A percentile compares a stretch with the other conserved stretches of the same genome.
Evolutionary conservation across 2,329 filamentous ascomycete genomes (phyloP).

Genomic region (Aurifilum marmelostoma): DNA sequence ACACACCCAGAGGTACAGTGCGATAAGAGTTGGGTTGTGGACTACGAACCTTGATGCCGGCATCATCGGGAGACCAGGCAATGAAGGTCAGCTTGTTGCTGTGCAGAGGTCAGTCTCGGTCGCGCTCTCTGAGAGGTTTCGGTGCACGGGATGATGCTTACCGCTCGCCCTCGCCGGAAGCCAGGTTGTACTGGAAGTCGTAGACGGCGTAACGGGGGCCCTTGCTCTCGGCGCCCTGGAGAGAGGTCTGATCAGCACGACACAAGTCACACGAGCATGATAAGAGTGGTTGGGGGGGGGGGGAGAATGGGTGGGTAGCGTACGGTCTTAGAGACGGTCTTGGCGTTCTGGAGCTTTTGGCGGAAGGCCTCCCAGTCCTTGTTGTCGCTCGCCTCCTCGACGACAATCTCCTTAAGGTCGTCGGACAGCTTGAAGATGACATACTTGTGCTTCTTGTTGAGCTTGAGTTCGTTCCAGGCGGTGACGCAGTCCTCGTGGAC

Average conservation of each 20-base stretch:
- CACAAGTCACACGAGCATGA: conserved; percentile 11
- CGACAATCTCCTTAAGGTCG: conserved; percentile 79
- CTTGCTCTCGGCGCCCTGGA: conserved; percentile 61
- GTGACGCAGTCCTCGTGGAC: conserved; percentile 72
- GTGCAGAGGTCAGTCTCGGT: conserved; percentile 31
- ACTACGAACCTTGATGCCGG: conserved; percentile 69
- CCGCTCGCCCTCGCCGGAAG: conserved; percentile 73
- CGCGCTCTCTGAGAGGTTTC: conserved; percentile 5
- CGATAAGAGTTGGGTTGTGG: conserved; percentile 28
- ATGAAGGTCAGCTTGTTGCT: conserved; percentile 82
- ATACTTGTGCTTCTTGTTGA: conserved; percentile 80
- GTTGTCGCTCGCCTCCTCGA: conserved; percentile 72
- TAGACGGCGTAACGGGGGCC: conserved; percentile 82
- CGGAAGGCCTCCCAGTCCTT: conserved; percentile 74
- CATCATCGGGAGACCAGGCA: conserved; percentile 81
- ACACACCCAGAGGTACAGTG: not conserved
- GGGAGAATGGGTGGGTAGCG: conserved; percentile 34
- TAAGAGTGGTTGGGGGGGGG: conserved; percentile 22
- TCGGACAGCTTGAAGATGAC: conserved; percentile 88
- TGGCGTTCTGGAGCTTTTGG: conserved; percentile 74
- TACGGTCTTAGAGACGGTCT: conserved; percentile 72
- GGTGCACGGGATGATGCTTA: conserved; percentile 41
- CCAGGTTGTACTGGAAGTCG: conserved; percentile 78
- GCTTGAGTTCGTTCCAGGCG: conserved; percentile 81
- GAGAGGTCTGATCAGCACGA: conserved; percentile 10